Conservation (phyloP, 805 yeast genomes). For the Torulaspora delbrueckii region DNA sequence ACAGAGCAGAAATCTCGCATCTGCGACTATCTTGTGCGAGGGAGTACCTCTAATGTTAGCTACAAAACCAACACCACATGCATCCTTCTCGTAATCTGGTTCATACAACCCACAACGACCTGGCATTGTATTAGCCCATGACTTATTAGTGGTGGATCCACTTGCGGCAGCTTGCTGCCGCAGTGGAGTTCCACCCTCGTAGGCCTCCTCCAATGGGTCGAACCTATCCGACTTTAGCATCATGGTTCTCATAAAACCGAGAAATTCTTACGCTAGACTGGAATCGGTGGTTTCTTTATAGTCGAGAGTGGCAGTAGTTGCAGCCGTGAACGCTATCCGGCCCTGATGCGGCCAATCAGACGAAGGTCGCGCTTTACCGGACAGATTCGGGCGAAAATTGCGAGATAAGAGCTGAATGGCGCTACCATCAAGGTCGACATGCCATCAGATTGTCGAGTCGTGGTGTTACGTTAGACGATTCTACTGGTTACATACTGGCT, state of each 20-base stretch:
- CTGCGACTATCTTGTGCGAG: constrained; percentile 89
- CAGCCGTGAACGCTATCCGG: neutral
- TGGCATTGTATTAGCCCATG: constrained; percentile 93
- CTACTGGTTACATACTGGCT: too few relatives aligned
- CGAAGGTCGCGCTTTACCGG: neutral
- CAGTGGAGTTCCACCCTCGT: constrained; percentile 29
- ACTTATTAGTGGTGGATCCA: constrained; percentile 43
- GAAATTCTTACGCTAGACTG: neutral
- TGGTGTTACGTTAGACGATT: too few relatives aligned
- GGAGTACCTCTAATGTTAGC: constrained; percentile 85
- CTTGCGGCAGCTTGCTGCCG: constrained; percentile 9
- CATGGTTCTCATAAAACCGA: neutral
- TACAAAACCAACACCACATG: constrained; percentile 98
- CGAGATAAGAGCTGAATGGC: neutral
- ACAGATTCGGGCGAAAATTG: neutral
- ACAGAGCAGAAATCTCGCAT: constrained; percentile 80
- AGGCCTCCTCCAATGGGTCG: constrained; percentile 29
- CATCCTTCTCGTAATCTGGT: constrained; percentile 91
- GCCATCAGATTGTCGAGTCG: neutral
- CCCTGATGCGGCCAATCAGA: neutral
- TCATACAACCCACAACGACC: constrained; percentile 84
- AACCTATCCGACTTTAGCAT: constrained; percentile 24
- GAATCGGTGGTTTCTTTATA: neutral
- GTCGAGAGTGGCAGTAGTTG: neutral
- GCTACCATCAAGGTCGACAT: neutral